These are phyloP conservation scores for Nakataea oryzae DNA, from an alignment of 2,329 filamentous ascomycete genomes.

Conservation along the genomic window DNA sequence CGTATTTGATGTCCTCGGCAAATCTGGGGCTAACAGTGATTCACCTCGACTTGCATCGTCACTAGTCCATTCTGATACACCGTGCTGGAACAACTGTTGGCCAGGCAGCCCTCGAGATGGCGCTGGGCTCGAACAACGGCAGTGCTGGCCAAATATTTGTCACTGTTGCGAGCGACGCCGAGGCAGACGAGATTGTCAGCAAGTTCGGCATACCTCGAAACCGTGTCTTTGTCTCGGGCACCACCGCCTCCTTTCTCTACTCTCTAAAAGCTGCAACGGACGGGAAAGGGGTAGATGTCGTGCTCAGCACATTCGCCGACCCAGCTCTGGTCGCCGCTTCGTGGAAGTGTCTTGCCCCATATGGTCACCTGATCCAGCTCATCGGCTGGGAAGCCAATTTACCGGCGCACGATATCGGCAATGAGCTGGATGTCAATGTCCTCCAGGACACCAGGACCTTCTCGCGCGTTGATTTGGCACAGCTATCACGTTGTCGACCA, in stretches of 20 bases:
- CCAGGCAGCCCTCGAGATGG: not conserved
- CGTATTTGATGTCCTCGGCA: not conserved
- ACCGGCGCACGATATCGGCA: constrained; percentile 10
- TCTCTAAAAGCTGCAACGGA: not conserved
- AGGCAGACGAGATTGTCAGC: not conserved
- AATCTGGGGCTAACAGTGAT: not conserved
- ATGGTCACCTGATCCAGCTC: constrained; percentile 21
- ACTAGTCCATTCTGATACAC: constrained; percentile 1
- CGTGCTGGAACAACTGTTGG: not conserved
- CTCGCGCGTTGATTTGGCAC: constrained; percentile 5
- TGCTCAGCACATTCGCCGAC: not conserved
- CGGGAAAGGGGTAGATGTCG: not conserved
- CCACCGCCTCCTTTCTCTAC: not conserved
- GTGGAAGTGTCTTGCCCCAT: constrained; percentile 18
- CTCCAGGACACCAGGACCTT: constrained; percentile 15
- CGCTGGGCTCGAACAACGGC: not conserved
- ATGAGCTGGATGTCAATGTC: constrained; percentile 19
- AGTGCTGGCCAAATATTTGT: not conserved
- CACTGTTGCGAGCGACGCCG: not conserved
- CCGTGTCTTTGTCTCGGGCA: not conserved
- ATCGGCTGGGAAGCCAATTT: constrained; percentile 18
- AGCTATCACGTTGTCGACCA: not conserved
- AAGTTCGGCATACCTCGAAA: not conserved
- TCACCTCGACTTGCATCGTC: not conserved
- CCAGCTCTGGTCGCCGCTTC: constrained; percentile 7